Percentiles rank a stretch among this genome's conserved stretches.
Evolutionary conservation across 768 basidiomycete species (phyloP).

Genomic region (Boletus pseudo-olivaceus): DNA sequence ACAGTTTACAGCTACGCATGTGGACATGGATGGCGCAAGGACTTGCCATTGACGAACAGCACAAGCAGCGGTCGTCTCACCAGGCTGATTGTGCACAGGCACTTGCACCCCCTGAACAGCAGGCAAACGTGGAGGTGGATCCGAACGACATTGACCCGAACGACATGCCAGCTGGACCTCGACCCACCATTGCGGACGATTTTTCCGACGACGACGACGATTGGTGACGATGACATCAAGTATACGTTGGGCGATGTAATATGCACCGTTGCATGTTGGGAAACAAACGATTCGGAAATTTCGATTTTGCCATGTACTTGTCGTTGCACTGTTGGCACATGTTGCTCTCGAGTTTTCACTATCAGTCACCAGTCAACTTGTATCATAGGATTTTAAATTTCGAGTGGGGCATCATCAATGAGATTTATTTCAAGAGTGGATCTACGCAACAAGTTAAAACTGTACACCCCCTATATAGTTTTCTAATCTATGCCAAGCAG

Average conservation of each 20-base stretch:
- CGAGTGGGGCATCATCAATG: not conserved
- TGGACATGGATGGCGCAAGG: slow-evolving; percentile 48
- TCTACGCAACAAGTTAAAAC: not conserved
- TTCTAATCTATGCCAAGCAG: slow-evolving; percentile 5
- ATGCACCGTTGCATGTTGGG: not conserved
- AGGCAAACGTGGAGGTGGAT: not conserved
- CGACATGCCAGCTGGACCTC: slow-evolving; percentile 4
- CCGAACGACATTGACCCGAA: slow-evolving; percentile 16
- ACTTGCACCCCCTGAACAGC: slow-evolving; percentile 9
- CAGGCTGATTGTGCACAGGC: slow-evolving; percentile 11
- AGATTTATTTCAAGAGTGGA: not conserved
- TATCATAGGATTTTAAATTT: not conserved
- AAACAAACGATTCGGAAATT: too few relatives aligned
- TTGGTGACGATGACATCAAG: slow-evolving; percentile 11
- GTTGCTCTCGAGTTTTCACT: not conserved
- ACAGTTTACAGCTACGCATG: slow-evolving; percentile 40
- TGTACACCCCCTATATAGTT: slow-evolving; percentile 15
- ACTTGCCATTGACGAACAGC: slow-evolving; percentile 45
- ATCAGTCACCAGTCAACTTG: not conserved
- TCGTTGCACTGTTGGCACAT: not conserved
- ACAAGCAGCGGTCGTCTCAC: slow-evolving; percentile 14
- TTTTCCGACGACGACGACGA: slow-evolving; percentile 30
- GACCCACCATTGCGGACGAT: slow-evolving; percentile 15
- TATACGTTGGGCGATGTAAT: not conserved
- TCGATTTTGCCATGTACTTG: not conserved